phyloP scores from a whole-genome alignment of 768 basidiomycete genomes.

The Gelatoporia subvermispora region DNA sequence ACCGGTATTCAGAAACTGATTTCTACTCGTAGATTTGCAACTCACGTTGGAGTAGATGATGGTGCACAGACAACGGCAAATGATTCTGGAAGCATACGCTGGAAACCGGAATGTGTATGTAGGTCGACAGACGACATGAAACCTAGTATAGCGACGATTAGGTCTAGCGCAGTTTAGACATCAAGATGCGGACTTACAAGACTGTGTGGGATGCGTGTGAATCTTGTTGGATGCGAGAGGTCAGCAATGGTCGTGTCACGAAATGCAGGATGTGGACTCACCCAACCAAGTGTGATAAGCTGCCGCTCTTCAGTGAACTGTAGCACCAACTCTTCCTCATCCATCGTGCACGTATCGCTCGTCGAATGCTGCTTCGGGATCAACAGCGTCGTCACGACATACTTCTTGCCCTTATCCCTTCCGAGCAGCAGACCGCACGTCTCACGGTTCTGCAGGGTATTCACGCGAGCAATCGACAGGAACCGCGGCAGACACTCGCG shows the following conservation, averaged over 20 bases:
- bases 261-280: conserved; percentile 32
- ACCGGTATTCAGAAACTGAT: neutral
- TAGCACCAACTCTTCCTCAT: conserved; percentile 82
- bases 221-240: conserved; percentile 53
- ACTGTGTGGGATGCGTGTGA: conserved; percentile 88
- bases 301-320: conserved; percentile 78
- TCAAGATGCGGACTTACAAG: conserved; percentile 46
- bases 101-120: conserved; percentile 88
- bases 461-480: conserved; percentile 68
- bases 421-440: conserved; percentile 86
- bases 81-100: conserved; percentile 85
- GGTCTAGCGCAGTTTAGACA: neutral
- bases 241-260: neutral
- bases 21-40: neutral
- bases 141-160: conserved; percentile 33
- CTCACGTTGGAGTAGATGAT: conserved; percentile 67
- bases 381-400: conserved; percentile 71
- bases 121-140: conserved; percentile 95
- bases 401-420: conserved; percentile 54
- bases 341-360: conserved; percentile 90
- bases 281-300: conserved; percentile 89
- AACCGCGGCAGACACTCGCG: conserved; percentile 71
- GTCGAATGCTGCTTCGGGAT: conserved; percentile 88
- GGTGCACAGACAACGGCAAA: conserved; percentile 93
- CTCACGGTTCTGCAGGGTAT: conserved; percentile 75